Percentiles rank a stretch among this genome's conserved stretches.
Conservation (phyloP, 2,329 filamentous ascomycete species). For the Pyricularia sp. region DNA sequence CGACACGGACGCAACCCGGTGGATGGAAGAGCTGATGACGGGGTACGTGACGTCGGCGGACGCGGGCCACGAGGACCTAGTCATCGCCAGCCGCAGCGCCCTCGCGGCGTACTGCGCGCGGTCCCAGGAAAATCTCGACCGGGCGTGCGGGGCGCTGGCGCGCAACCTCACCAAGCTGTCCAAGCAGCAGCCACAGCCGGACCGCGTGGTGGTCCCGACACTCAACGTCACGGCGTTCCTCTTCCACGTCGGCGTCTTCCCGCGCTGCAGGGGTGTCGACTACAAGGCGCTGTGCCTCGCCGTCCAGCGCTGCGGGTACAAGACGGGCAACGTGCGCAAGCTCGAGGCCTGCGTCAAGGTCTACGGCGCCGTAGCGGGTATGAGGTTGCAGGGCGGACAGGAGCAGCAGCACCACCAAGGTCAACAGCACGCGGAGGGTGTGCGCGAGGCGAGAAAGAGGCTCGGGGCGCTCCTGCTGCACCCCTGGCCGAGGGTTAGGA, state of each 20-base stretch:
- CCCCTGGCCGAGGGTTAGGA: conserved; percentile 69
- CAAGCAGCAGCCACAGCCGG: conserved; percentile 34
- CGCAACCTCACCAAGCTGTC: conserved; percentile 36
- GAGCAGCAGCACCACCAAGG: background rate
- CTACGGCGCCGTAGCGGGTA: conserved; percentile 58
- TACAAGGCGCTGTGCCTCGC: conserved; percentile 55
- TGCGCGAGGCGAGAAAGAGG: conserved; percentile 53
- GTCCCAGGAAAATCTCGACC: conserved; percentile 27
- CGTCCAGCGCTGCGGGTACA: conserved; percentile 73
- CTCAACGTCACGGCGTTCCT: conserved; percentile 73
- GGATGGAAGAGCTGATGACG: conserved; percentile 47
- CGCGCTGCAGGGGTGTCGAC: conserved; percentile 27
- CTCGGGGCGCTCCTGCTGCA: conserved; percentile 67
- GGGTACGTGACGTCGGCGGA: conserved; percentile 67
- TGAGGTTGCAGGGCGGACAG: conserved; percentile 9
- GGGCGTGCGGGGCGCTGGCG: conserved; percentile 41
- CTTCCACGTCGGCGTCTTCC: conserved; percentile 50
- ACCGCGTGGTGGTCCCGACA: conserved; percentile 64
- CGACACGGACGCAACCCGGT: conserved; percentile 20
- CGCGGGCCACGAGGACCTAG: conserved; percentile 66
- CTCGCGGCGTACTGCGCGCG: conserved; percentile 45
- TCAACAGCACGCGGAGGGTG: conserved; percentile 16
- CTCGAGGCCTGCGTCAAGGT: conserved; percentile 71
- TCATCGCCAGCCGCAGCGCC: conserved; percentile 59
- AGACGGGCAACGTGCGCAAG: conserved; percentile 73